phyloP scores from a whole-genome alignment of 495 filamentous ascomycete genomes.

The Aspergillus avenaceus region DNA sequence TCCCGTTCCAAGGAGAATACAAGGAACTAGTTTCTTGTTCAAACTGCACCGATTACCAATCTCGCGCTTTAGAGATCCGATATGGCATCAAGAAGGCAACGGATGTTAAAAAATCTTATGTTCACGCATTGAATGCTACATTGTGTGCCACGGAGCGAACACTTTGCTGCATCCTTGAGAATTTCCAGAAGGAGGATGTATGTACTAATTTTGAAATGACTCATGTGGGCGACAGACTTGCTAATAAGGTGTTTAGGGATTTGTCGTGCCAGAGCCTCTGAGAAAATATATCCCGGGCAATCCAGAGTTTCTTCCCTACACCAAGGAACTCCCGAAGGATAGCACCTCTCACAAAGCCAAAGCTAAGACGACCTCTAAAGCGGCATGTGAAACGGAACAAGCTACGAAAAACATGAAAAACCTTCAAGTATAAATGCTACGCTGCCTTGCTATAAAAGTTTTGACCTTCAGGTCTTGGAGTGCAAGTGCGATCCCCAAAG shows the following conservation, averaged over 20 bases:
- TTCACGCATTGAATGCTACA: constrained; percentile 89
- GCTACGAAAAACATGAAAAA: constrained; percentile 37
- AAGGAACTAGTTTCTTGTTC: constrained; percentile 95
- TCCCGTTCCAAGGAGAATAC: constrained; percentile 94
- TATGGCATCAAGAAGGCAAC: constrained; percentile 76
- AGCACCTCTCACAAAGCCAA: constrained; percentile 58
- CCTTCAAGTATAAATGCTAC: constrained; percentile 30
- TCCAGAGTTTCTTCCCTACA: constrained; percentile 81
- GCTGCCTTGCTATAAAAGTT: neutral
- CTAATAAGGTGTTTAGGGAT: constrained; percentile 50
- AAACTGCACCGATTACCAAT: constrained; percentile 96
- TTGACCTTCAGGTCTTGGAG: neutral
- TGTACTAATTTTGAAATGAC: constrained; percentile 16
- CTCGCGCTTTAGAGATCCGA: constrained; percentile 79
- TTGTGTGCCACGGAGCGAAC: constrained; percentile 91
- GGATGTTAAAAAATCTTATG: constrained; percentile 83
- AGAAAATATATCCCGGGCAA: constrained; percentile 89
- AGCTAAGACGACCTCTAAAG: constrained; percentile 30
- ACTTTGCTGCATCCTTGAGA: constrained; percentile 92
- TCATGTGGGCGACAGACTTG: neutral
- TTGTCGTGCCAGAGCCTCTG: constrained; percentile 80
- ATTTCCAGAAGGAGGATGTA: constrained; percentile 88
- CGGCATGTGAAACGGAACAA: constrained; percentile 21
- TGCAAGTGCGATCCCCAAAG: too few relatives aligned
- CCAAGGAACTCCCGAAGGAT: constrained; percentile 77